A percentile compares a stretch with the other conserved stretches of the same genome.
phyloP scores from a whole-genome alignment of 495 filamentous ascomycete species.

The Tuber brumale region DNA sequence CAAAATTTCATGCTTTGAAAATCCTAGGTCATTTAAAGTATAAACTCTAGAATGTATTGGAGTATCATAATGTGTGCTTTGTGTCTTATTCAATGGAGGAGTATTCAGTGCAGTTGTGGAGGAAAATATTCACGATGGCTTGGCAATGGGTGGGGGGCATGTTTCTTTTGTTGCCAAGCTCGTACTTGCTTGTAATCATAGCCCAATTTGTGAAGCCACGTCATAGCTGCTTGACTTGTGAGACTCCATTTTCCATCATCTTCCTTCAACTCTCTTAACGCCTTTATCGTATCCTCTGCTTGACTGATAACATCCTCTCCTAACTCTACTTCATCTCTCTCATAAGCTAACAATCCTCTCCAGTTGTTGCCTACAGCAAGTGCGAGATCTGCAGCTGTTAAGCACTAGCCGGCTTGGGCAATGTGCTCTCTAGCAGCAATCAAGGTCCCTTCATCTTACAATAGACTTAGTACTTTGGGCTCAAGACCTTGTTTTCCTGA shows the following conservation, averaged over 20 bases:
- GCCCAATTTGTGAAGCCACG: constrained; percentile 3
- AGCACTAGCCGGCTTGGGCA: background rate
- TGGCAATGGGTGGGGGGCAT: too few species aligned
- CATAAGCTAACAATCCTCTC: background rate
- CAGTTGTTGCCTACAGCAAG: background rate
- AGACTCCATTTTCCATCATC: background rate
- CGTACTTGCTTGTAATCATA: constrained; percentile 10
- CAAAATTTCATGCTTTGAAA: too few species aligned
- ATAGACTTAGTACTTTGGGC: background rate
- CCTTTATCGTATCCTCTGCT: background rate
- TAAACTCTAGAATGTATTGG: too few species aligned
- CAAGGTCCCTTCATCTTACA: constrained; percentile 7
- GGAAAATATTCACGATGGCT: too few species aligned
- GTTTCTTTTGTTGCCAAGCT: too few species aligned
- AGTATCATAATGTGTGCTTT: too few species aligned
- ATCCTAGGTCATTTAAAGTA: too few species aligned
- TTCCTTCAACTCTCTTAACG: background rate
- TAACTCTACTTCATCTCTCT: too few species aligned
- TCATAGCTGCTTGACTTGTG: background rate
- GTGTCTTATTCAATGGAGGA: too few species aligned
- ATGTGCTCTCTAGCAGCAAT: constrained; percentile 6
- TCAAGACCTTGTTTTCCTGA: background rate
- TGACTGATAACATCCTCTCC: background rate
- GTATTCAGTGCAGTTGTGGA: too few species aligned
- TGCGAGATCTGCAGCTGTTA: background rate